Evolutionary conservation across 768 basidiomycete species (phyloP).

Genomic region (Trametes cingulata): DNA sequence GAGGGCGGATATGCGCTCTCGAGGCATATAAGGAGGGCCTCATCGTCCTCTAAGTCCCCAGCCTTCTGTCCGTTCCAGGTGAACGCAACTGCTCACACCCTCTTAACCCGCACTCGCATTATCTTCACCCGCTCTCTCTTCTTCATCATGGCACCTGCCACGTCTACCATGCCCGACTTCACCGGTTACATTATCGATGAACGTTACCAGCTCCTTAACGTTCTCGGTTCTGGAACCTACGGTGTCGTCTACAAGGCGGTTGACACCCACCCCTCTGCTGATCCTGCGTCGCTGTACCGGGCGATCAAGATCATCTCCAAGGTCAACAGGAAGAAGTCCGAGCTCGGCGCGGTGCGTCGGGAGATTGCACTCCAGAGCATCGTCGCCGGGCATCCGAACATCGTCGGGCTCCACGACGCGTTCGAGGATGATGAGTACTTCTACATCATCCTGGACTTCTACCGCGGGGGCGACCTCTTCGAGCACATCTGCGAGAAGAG

Average conservation of each 20-base stretch:
- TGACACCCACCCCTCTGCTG: constrained; percentile 35
- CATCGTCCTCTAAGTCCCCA: neutral
- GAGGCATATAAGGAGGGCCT: constrained; percentile 2
- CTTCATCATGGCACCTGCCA: constrained; percentile 16
- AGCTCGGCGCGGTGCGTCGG: constrained; percentile 45
- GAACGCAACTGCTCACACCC: constrained; percentile 11
- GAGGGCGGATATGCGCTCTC: neutral
- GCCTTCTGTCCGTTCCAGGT: constrained; percentile 10
- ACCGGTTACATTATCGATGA: constrained; percentile 60
- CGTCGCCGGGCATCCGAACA: constrained; percentile 57
- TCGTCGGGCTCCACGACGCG: constrained; percentile 68
- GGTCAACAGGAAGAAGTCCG: constrained; percentile 1
- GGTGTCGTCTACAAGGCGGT: constrained; percentile 91
- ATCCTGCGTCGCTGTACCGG: constrained; percentile 5
- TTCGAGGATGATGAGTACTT: constrained; percentile 62
- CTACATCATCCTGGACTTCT: constrained; percentile 64
- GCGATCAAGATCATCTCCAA: constrained; percentile 28
- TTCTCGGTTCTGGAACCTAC: constrained; percentile 94
- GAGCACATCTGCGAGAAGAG: constrained; percentile 40
- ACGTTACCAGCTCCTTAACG: constrained; percentile 65
- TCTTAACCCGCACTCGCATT: neutral
- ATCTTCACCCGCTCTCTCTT: neutral
- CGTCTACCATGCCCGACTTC: constrained; percentile 22
- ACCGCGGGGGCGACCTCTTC: constrained; percentile 47
- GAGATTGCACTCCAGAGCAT: constrained; percentile 63